Evolutionary conservation across 495 filamentous ascomycete species (phyloP).

Genomic region (Poronia punctata): DNA sequence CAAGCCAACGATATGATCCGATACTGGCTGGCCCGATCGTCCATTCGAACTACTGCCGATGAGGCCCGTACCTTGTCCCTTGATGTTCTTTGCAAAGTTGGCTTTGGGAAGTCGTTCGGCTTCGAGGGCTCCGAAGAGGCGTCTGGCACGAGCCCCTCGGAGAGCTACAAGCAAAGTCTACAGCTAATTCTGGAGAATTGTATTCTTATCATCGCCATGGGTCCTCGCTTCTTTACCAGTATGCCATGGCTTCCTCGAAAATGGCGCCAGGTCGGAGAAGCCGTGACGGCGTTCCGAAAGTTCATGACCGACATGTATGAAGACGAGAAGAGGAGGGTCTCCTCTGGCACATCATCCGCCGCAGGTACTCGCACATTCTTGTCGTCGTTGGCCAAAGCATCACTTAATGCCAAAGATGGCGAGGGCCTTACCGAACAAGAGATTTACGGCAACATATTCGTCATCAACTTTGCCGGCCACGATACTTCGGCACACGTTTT

Average conservation of each 20-base stretch:
- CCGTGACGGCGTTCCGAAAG: constrained; percentile 21
- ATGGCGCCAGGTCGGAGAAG: constrained; percentile 15
- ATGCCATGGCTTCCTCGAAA: constrained; percentile 22
- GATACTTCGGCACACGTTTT: constrained; percentile 50
- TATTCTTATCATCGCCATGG: constrained; percentile 25
- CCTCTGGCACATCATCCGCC: background rate
- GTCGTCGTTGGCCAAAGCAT: constrained; percentile 3
- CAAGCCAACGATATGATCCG: constrained; percentile 44
- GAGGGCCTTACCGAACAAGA: constrained; percentile 24
- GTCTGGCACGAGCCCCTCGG: constrained; percentile 2
- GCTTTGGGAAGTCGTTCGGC: constrained; percentile 37
- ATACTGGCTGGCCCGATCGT: constrained; percentile 28
- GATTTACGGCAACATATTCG: constrained; percentile 48
- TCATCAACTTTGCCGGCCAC: constrained; percentile 49
- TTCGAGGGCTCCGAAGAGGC: constrained; percentile 19
- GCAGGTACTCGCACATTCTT: background rate
- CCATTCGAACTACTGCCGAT: constrained; percentile 21
- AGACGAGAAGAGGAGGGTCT: constrained; percentile 5
- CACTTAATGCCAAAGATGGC: constrained; percentile 3
- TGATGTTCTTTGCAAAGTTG: constrained; percentile 38
- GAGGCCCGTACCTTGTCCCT: constrained; percentile 40
- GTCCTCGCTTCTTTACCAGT: constrained; percentile 13
- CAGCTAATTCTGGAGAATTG: constrained; percentile 26
- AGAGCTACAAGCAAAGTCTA: constrained; percentile 27
- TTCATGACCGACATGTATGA: constrained; percentile 23